Percentiles rank a stretch among this genome's conserved stretches.
These are phyloP conservation scores for Pseudocercospora musae DNA, from an alignment of 2,329 filamentous ascomycete species.

Conservation along the genomic window DNA sequence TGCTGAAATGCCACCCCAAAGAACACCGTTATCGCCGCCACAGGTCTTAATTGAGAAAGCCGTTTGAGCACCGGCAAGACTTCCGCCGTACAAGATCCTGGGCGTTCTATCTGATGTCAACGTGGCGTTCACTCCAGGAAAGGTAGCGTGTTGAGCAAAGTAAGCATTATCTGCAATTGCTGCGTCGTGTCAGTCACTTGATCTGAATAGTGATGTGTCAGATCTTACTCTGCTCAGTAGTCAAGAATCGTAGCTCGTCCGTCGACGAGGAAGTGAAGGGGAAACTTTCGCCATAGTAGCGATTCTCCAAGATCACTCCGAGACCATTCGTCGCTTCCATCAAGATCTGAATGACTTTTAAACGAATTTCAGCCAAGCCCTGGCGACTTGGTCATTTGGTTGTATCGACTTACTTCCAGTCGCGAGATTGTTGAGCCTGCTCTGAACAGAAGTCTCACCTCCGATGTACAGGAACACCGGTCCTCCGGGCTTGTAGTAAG, in stretches of 20 bases:
- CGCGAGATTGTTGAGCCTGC: neutral
- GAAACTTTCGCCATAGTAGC: constrained; percentile 51
- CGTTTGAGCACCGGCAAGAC: constrained; percentile 44
- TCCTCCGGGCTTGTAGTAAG: constrained; percentile 70
- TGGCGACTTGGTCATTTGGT: neutral
- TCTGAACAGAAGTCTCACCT: constrained; percentile 58
- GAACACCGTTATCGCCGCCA: constrained; percentile 54
- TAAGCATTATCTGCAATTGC: constrained; percentile 51
- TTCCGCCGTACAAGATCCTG: constrained; percentile 48
- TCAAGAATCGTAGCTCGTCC: constrained; percentile 50
- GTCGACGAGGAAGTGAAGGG: constrained; percentile 49
- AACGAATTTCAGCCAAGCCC: neutral
- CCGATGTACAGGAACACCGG: constrained; percentile 73
- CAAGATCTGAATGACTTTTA: constrained; percentile 47
- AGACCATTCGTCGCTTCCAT: constrained; percentile 54
- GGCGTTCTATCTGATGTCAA: constrained; percentile 46
- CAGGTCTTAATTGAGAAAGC: constrained; percentile 49
- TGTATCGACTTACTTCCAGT: constrained; percentile 40
- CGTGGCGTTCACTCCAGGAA: constrained; percentile 44
- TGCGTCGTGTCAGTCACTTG: constrained; percentile 25
- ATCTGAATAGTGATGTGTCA: neutral
- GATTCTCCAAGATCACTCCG: constrained; percentile 54
- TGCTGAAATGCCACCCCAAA: constrained; percentile 72
- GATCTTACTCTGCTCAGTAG: constrained; percentile 47
- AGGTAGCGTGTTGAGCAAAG: constrained; percentile 48